These are phyloP conservation scores for Pleurozium schreberi DNA, from an alignment of 225 moss, liverwort and hornwort genomes.

Conservation along the genomic window DNA sequence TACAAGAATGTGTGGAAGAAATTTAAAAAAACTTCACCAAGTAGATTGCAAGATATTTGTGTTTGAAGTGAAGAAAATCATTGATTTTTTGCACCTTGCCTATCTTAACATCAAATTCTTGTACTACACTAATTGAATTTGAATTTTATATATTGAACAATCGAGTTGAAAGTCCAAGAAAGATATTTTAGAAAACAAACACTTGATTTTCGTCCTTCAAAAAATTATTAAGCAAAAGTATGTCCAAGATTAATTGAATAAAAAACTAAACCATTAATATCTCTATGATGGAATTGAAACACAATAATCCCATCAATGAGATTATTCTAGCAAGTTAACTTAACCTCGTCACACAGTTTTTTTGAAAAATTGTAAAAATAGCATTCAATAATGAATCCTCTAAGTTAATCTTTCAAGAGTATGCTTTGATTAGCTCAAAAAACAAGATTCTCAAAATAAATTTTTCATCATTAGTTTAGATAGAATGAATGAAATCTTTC, in stretches of 20 bases:
- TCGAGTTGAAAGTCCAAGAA: background rate
- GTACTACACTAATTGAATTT: background rate
- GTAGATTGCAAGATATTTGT: background rate
- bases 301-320: background rate
- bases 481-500: background rate
- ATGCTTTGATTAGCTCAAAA: background rate
- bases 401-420: background rate
- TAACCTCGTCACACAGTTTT: background rate
- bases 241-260: background rate
- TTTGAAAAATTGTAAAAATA: too few species aligned
- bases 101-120: background rate
- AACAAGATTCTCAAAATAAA: background rate
- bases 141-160: background rate
- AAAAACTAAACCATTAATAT: background rate
- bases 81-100: background rate
- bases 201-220: background rate
- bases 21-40: fast-evolving
- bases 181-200: background rate
- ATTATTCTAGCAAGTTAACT: background rate
- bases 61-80: background rate
- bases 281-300: background rate
- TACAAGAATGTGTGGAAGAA: too few species aligned
- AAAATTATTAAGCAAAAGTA: background rate
- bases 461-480: background rate
- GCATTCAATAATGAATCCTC: too few species aligned